phyloP scores from a whole-genome alignment of 805 yeast genomes.

The Pichia rugopelliculosa region DNA sequence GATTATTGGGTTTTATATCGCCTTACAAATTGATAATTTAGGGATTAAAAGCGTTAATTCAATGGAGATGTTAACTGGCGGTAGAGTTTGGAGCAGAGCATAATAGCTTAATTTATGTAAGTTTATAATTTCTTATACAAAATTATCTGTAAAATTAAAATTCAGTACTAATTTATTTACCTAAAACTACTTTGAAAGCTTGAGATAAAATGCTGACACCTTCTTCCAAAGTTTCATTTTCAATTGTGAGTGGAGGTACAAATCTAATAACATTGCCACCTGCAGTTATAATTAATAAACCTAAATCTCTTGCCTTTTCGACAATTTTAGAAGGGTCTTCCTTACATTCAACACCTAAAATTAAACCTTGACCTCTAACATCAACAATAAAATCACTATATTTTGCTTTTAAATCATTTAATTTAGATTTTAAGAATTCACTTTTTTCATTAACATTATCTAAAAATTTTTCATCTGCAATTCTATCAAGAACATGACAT shows the following conservation, averaged over 20 bases:
- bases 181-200: constrained; percentile 36
- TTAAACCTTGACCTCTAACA: constrained; percentile 82
- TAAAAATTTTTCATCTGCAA: constrained; percentile 56
- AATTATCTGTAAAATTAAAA: neutral
- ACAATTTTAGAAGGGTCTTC: constrained; percentile 61
- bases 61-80: neutral
- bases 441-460: constrained; percentile 54
- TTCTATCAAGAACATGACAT: constrained; percentile 60
- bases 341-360: constrained; percentile 74
- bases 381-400: constrained; percentile 57
- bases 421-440: constrained; percentile 42
- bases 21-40: constrained; percentile 31
- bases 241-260: constrained; percentile 87
- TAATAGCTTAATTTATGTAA: neutral
- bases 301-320: constrained; percentile 63
- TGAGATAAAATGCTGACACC: constrained; percentile 67
- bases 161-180: neutral
- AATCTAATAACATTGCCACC: constrained; percentile 87
- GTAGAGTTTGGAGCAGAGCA: constrained; percentile 3
- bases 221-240: constrained; percentile 54
- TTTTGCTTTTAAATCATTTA: constrained; percentile 43
- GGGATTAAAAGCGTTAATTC: constrained; percentile 1
- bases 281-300: constrained; percentile 81
- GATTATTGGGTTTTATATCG: constrained; percentile 73
- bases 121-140: neutral